Percentiles rank a stretch among this genome's conserved stretches.
Evolutionary conservation across 306 rosid genomes (phyloP).

Genomic region (Begonia loranthoides): DNA sequence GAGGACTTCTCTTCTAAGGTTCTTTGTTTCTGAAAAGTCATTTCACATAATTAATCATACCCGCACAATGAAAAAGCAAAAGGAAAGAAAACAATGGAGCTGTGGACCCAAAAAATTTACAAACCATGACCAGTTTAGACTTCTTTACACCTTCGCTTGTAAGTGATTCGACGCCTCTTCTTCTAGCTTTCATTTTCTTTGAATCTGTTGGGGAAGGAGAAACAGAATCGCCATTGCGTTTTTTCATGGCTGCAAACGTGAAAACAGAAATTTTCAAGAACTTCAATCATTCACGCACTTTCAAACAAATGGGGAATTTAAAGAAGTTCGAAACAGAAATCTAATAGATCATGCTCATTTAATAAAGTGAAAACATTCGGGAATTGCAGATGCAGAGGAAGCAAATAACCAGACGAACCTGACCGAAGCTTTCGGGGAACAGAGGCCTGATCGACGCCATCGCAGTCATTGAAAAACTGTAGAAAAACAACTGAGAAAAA

Average conservation of each 20-base stretch:
- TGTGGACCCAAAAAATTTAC: conserved; percentile 7
- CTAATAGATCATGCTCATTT: too few relatives aligned
- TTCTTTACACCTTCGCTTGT: conserved; percentile 27
- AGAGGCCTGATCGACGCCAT: conserved; percentile 45
- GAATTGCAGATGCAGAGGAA: too few relatives aligned
- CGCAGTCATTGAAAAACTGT: conserved; percentile 31
- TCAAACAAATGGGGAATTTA: too few relatives aligned
- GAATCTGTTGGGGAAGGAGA: conserved; percentile 28
- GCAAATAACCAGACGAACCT: too few relatives aligned
- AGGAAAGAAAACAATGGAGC: conserved; percentile 7
- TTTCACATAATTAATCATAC: too few relatives aligned
- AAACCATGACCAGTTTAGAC: conserved; percentile 29
- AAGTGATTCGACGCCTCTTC: conserved; percentile 24
- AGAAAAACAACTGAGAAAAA: neutral
- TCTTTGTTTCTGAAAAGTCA: neutral
- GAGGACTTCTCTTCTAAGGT: conserved; percentile 8
- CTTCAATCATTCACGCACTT: too few relatives aligned
- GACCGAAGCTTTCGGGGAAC: conserved; percentile 73
- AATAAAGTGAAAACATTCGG: too few relatives aligned
- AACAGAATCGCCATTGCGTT: conserved; percentile 45
- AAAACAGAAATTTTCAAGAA: too few relatives aligned
- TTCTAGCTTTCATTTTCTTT: conserved; percentile 32
- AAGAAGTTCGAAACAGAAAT: too few relatives aligned
- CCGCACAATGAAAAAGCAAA: conserved; percentile 11
- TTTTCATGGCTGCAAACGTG: conserved; percentile 41